Conservation (phyloP, 768 basidiomycete species). For the Suillus luteus region DNA sequence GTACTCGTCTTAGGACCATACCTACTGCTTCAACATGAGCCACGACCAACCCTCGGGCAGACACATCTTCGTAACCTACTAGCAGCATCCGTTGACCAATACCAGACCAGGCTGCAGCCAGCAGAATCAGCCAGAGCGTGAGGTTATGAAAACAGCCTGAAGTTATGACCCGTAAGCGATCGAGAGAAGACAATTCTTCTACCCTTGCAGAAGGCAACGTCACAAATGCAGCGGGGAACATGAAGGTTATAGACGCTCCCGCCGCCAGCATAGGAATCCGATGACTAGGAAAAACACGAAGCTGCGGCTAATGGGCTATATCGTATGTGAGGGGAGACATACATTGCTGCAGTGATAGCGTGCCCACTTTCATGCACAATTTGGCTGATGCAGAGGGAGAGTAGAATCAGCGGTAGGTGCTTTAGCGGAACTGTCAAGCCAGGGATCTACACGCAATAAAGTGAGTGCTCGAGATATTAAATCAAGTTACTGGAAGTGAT, state of each 20-base stretch:
- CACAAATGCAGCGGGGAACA: slow-evolving; percentile 78
- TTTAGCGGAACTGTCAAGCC: slow-evolving; percentile 78
- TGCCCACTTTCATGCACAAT: slow-evolving; percentile 83
- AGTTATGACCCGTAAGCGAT: slow-evolving; percentile 62
- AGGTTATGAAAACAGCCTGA: slow-evolving; percentile 84
- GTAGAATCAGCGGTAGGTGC: slow-evolving; percentile 66
- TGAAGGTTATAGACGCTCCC: slow-evolving; percentile 60
- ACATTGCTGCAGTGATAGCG: slow-evolving; percentile 75
- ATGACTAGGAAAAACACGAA: slow-evolving; percentile 46
- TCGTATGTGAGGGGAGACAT: slow-evolving; percentile 29
- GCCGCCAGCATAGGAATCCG: slow-evolving; percentile 60
- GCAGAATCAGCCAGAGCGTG: slow-evolving; percentile 52
- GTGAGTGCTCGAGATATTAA: not conserved
- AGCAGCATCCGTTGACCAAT: slow-evolving; percentile 30
- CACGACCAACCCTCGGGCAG: slow-evolving; percentile 54
- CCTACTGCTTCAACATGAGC: slow-evolving; percentile 54
- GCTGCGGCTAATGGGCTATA: not conserved
- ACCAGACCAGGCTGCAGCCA: slow-evolving; percentile 37
- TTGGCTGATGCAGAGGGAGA: slow-evolving; percentile 64
- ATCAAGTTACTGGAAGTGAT: slow-evolving; percentile 7
- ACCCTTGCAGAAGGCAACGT: slow-evolving; percentile 48
- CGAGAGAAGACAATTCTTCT: slow-evolving; percentile 40
- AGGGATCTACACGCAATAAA: slow-evolving; percentile 57
- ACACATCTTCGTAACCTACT: slow-evolving; percentile 54
- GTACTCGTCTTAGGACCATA: slow-evolving; percentile 13